These are phyloP conservation scores for Stephanodiscus minutulus DNA, from an alignment of 108 stramenopile genomes.

Conservation along the genomic window DNA sequence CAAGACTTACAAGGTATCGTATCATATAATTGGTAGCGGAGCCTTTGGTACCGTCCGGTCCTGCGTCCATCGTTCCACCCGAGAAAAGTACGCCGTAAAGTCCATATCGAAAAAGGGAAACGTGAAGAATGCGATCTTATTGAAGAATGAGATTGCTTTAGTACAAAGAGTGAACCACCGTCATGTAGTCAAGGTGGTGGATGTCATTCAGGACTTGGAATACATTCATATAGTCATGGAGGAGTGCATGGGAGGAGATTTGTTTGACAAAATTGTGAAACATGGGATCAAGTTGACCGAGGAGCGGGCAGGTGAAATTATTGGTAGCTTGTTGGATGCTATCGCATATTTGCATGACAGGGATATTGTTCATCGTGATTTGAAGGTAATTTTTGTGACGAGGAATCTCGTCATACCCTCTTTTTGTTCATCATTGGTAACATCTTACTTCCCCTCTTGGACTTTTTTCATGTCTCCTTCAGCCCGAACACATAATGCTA, in stretches of 20 bases:
- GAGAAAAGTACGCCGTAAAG: conserved; percentile 34
- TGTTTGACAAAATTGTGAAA: conserved; percentile 52
- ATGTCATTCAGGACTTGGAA: conserved; percentile 31
- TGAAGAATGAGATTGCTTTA: conserved; percentile 42
- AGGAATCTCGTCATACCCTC: not conserved
- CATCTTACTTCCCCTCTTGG: not conserved
- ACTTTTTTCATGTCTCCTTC: conserved; percentile 25
- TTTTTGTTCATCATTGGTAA: not conserved
- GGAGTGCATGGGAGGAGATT: conserved; percentile 77
- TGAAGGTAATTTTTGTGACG: conserved; percentile 73
- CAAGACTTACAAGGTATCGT: conserved; percentile 17
- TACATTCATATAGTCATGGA: conserved; percentile 59
- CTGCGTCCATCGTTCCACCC: conserved; percentile 24
- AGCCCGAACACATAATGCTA: conserved; percentile 88
- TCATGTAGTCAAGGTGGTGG: conserved; percentile 34
- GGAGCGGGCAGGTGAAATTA: conserved; percentile 42
- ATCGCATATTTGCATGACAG: conserved; percentile 91
- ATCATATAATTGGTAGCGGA: conserved; percentile 19
- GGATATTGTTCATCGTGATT: conserved; percentile 94
- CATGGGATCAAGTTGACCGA: conserved; percentile 15
- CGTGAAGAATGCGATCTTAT: conserved; percentile 16
- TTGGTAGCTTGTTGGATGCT: conserved; percentile 63
- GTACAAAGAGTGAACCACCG: conserved; percentile 32
- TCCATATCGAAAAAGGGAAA: conserved; percentile 21
- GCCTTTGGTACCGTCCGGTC: conserved; percentile 23